Evolutionary conservation across 305 asterid species (phyloP).

Genomic region (Fraxinus latifolia): DNA sequence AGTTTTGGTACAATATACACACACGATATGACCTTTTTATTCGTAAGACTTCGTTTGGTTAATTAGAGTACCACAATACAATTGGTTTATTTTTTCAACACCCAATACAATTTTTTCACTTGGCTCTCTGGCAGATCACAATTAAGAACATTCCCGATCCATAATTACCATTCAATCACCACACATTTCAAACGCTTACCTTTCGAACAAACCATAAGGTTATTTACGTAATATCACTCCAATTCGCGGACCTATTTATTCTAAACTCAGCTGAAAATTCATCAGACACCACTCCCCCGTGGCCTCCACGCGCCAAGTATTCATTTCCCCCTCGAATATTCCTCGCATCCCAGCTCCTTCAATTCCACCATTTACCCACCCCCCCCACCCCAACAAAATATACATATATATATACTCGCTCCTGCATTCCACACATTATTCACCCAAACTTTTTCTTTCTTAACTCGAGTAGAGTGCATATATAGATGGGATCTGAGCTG

Average conservation of each 20-base stretch:
- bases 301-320: constrained; percentile 16
- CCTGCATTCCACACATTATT: background rate
- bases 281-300: background rate
- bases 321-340: constrained; percentile 5
- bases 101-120: too few relatives aligned
- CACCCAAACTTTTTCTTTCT: background rate
- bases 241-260: constrained; percentile 23
- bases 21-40: background rate
- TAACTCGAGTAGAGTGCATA: background rate
- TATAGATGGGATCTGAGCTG: constrained; percentile 68
- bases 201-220: constrained; percentile 16
- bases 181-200: background rate
- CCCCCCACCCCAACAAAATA: background rate
- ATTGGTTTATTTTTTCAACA: too few relatives aligned
- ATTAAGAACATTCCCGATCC: background rate
- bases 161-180: background rate
- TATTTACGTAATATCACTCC: constrained; percentile 20
- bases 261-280: constrained; percentile 17
- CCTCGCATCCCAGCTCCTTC: background rate
- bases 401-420: background rate
- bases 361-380: constrained; percentile 1
- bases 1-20: background rate
- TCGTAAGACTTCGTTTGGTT: too few relatives aligned
- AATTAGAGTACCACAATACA: too few relatives aligned
- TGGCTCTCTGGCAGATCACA: background rate